Evolutionary conservation across 306 rosid species (phyloP).

Genomic region (Arachis hypogaea): DNA sequence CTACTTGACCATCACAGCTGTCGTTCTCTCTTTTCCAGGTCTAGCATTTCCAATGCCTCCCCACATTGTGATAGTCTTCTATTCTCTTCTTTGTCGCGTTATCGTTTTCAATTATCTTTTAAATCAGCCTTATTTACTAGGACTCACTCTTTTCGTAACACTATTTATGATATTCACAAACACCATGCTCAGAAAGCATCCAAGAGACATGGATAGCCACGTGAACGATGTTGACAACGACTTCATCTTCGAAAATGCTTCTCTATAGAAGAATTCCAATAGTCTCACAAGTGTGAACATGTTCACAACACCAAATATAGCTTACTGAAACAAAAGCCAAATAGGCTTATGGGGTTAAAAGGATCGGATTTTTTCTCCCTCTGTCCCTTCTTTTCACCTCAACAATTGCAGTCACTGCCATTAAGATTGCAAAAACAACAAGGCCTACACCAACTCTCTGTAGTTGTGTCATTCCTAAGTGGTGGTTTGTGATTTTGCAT

Average conservation of each 20-base stretch:
- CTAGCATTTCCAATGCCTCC: too few species aligned
- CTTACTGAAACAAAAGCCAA: conserved; percentile 56
- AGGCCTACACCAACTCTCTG: conserved; percentile 83
- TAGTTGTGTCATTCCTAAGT: conserved; percentile 79
- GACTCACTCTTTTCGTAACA: conserved; percentile 57
- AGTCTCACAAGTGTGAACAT: too few species aligned
- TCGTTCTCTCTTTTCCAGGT: too few species aligned
- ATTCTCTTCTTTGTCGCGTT: too few species aligned
- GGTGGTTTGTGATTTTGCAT: conserved; percentile 67
- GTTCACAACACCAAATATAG: too few species aligned
- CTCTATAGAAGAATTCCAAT: too few species aligned
- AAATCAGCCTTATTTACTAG: conserved; percentile 68
- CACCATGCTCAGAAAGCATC: conserved; percentile 67
- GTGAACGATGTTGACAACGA: too few species aligned
- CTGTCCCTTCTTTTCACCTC: conserved; percentile 70
- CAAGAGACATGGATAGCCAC: conserved; percentile 67
- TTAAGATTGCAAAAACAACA: conserved; percentile 65
- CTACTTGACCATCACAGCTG: too few species aligned
- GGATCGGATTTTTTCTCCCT: conserved; percentile 55
- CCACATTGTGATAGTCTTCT: too few species aligned
- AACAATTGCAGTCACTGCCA: conserved; percentile 68
- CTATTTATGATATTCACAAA: conserved; percentile 67
- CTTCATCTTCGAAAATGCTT: too few species aligned
- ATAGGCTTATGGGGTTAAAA: conserved; percentile 53
- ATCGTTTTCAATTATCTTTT: too few species aligned